Conservation (phyloP, 371 early-diverging fungal genomes). For the Mucor saturninus region DNA sequence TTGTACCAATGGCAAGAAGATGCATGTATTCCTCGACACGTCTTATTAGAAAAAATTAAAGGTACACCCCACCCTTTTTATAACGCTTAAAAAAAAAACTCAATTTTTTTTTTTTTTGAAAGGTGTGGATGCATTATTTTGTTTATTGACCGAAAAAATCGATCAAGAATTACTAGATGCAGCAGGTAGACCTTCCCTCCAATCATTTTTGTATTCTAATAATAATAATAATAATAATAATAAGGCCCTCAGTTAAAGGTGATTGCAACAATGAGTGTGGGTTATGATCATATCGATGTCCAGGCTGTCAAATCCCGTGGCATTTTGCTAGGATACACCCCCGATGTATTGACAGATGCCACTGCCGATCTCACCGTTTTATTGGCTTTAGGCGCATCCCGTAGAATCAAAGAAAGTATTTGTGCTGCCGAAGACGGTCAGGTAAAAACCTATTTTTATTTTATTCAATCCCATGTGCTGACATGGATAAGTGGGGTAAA, state of each 20-base stretch:
- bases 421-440: slow-evolving; percentile 59
- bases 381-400: slow-evolving; percentile 73
- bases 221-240: slow-evolving; percentile 9
- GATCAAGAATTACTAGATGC: slow-evolving; percentile 70
- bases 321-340: slow-evolving; percentile 80
- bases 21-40: slow-evolving; percentile 39
- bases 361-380: slow-evolving; percentile 83
- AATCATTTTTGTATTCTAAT: not conserved
- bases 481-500: slow-evolving; percentile 55
- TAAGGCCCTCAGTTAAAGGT: slow-evolving; percentile 61
- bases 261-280: slow-evolving; percentile 79
- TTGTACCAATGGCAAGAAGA: slow-evolving; percentile 49
- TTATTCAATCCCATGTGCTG: too few species aligned
- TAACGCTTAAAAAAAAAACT: not conserved
- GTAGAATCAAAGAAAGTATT: slow-evolving; percentile 70
- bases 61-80: slow-evolving; percentile 17
- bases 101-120: not conserved
- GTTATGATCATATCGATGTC: slow-evolving; percentile 84
- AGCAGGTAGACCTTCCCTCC: slow-evolving; percentile 44
- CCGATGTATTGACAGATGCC: slow-evolving; percentile 88
- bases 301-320: slow-evolving; percentile 50
- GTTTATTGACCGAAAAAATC: slow-evolving; percentile 75
- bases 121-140: slow-evolving; percentile 69
- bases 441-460: slow-evolving; percentile 18
- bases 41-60: slow-evolving; percentile 32